Base-by-base conservation (phyloP, 2,329 filamentous ascomycete genomes). In the Trichoderma sp. region DNA sequence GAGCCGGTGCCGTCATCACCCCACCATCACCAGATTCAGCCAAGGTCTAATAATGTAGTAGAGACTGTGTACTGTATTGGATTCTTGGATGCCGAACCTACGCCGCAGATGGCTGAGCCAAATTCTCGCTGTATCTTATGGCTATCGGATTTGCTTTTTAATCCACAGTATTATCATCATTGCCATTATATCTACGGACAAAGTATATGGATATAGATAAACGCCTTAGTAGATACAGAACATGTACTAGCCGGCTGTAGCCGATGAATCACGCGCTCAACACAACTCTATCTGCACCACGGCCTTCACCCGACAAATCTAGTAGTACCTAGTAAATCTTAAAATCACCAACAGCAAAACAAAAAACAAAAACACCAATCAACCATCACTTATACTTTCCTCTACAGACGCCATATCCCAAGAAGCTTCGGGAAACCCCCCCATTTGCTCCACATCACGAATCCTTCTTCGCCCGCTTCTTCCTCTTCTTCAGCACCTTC, bases 401-500 rank as follows among this genome's bases (percentile, higher is more conserved):
- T 29, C 59, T 22, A 52, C 10, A 12, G 34, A 34, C 58, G 58
- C 39, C 57, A 35, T 17, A 19, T 34, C 5, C 7, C 29, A 4
- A 50, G 8, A 35, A 34, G 27, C 13, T 27, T n/a, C n/a, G 39
- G 19, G 25, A 48, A 27, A n/a, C n/a, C 42, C 29, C 35, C 22
- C 56, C 25, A 29, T 17, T 29, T 37, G 22, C 35, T 13, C 42
- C 19, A 32, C 29, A 15, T 59, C 32, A 58, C 9, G 52, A 45
- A 7, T 45, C 67, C 61, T 68, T 76, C 70, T 78, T 78, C 5
- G 72, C 68, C 45, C 70, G 68, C 42, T 77, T 81, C 72, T 79
- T 80, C 72, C 79, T 80, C 72, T 80, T 81, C 76, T 87, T 92
- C 72, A 93, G 83, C 29, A 97, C 73, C 71, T 88, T 88, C 48